phyloP scores from a whole-genome alignment of 176 grass and related monocot species.

The Oryza meyeriana region DNA sequence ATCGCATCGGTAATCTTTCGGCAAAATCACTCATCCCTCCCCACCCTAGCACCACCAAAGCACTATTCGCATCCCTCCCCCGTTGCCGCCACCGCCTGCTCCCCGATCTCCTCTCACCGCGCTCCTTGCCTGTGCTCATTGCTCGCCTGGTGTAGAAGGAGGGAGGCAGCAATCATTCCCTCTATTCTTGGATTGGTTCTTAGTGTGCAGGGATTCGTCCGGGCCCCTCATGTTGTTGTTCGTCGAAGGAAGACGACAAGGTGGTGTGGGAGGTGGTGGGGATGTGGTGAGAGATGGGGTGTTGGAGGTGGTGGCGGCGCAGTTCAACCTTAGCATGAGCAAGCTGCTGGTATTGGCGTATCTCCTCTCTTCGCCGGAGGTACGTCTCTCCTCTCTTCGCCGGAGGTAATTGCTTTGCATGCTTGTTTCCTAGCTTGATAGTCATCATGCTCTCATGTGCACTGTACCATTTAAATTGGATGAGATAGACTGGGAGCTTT shows the following conservation, averaged over 20 bases:
- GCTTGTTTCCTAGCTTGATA: background rate
- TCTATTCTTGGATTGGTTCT: no score
- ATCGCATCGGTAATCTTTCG: no score
- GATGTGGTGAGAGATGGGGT: conserved; percentile 13
- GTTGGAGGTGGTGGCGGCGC: conserved; percentile 27
- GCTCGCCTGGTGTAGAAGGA: background rate
- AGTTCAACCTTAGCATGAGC: conserved; percentile 51
- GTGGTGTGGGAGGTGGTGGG: conserved; percentile 1
- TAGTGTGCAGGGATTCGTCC: background rate
- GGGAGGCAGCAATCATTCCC: conserved; percentile 10
- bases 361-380: no score
- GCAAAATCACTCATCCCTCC: no score
- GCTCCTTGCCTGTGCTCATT: background rate
- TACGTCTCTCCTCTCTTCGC: conserved; percentile 39
- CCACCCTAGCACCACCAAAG: no score
- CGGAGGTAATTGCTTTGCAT: conserved; percentile 40
- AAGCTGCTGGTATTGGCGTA: conserved; percentile 49
- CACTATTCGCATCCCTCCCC: no score
- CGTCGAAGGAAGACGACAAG: conserved; percentile 26
- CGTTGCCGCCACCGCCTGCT: no score
- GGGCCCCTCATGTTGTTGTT: background rate
- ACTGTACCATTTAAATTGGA: background rate
- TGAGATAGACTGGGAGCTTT: background rate
- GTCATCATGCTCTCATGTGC: background rate
- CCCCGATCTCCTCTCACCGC: no score